These are phyloP conservation scores for Fonsecaea pedrosoi DNA, from an alignment of 2,329 filamentous ascomycete species.

Conservation along the genomic window DNA sequence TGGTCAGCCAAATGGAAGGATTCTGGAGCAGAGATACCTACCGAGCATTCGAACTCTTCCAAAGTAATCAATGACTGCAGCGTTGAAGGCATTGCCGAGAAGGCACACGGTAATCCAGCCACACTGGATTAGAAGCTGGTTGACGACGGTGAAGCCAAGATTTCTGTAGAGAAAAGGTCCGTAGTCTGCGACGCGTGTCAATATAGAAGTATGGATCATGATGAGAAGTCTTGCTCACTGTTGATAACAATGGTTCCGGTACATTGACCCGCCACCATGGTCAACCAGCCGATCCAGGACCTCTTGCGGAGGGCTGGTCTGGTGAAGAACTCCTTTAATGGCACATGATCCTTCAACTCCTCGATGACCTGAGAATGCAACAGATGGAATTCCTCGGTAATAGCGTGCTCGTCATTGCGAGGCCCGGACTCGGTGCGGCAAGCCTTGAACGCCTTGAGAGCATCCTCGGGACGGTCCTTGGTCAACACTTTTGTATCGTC, in stretches of 20 bases:
- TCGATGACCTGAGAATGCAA: constrained; percentile 8
- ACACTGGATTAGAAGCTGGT: constrained; percentile 24
- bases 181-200: constrained; percentile 17
- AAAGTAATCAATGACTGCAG: constrained; percentile 47
- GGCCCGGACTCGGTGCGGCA: background rate
- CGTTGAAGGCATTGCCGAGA: constrained; percentile 38
- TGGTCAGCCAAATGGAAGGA: background rate
- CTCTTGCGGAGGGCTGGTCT: constrained; percentile 24
- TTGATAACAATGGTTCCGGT: constrained; percentile 18
- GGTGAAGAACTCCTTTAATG: constrained; percentile 18
- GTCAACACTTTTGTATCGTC: background rate
- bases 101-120: constrained; percentile 21
- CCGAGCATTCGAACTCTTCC: constrained; percentile 45
- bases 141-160: constrained; percentile 23
- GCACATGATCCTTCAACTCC: constrained; percentile 12
- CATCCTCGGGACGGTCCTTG: constrained; percentile 5
- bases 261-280: constrained; percentile 14
- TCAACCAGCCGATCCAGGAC: constrained; percentile 9
- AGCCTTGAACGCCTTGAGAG: background rate
- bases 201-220: background rate
- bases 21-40: background rate
- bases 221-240: background rate
- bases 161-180: constrained; percentile 27
- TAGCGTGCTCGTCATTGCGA: constrained; percentile 5
- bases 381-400: constrained; percentile 8